A percentile compares a stretch with the other conserved stretches of the same genome.
Conservation (phyloP, 106 monocot genomes). For the Acanthochlamys bracteata region DNA sequence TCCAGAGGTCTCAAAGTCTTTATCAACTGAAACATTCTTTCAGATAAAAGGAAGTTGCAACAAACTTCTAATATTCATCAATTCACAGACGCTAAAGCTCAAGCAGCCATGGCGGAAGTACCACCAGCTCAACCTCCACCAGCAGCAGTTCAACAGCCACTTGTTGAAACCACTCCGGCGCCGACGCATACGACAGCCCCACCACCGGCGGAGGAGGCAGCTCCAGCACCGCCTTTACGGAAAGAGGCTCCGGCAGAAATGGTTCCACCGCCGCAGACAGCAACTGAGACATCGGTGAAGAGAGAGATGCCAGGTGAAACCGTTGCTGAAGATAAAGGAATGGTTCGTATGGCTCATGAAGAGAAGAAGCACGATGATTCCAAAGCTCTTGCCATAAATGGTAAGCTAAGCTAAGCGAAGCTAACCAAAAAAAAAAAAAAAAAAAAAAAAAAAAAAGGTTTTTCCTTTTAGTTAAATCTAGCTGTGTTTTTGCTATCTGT, state of each 20-base stretch:
- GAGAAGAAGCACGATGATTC: conserved; percentile 36
- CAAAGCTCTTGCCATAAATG: conserved; percentile 39
- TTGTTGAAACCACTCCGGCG: background rate
- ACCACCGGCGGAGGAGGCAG: background rate
- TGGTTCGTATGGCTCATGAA: conserved; percentile 19
- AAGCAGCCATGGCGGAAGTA: background rate
- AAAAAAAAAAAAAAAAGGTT: too few relatives aligned
- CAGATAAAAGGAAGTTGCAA: background rate
- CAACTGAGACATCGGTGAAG: background rate
- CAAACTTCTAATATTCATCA: background rate
- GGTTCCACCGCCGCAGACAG: background rate
- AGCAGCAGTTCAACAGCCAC: too few relatives aligned
- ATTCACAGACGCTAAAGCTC: background rate
- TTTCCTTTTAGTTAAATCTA: too few relatives aligned
- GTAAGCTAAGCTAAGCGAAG: conserved; percentile 10
- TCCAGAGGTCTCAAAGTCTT: too few relatives aligned
- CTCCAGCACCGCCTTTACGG: background rate
- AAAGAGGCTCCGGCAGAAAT: background rate
- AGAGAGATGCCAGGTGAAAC: conserved; percentile 29
- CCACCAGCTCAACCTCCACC: background rate
- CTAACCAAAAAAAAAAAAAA: too few relatives aligned
- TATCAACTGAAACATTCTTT: background rate
- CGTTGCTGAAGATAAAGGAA: conserved; percentile 39
- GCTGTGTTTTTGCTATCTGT: too few relatives aligned
- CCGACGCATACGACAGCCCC: background rate